Conservation (phyloP, 345 rosid genomes). For the Hibiscus syriacus region DNA sequence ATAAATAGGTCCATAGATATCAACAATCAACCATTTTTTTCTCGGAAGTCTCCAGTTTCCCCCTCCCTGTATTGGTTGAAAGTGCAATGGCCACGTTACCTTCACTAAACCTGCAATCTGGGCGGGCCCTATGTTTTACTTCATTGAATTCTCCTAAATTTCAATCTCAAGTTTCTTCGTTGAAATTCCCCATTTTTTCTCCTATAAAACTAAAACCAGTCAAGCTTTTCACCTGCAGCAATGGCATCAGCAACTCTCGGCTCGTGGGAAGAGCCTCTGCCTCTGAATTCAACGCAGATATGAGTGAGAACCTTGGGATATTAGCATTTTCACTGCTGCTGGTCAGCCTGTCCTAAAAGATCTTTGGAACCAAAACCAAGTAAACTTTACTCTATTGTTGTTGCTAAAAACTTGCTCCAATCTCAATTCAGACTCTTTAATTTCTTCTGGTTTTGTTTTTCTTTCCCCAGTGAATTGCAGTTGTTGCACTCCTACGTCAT, state of each 20-base stretch:
- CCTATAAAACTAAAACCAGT: constrained; percentile 4
- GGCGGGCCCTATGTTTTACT: constrained; percentile 11
- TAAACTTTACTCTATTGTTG: constrained; percentile 5
- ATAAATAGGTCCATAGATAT: not conserved
- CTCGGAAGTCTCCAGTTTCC: not conserved
- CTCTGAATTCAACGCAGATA: constrained; percentile 20
- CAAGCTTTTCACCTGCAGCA: not conserved
- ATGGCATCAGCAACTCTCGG: constrained; percentile 8
- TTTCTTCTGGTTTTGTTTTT: not conserved
- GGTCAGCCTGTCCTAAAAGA: constrained; percentile 59
- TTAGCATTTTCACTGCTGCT: constrained; percentile 49
- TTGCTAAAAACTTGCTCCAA: not conserved
- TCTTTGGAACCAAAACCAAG: constrained; percentile 83
- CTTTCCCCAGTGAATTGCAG: constrained; percentile 57
- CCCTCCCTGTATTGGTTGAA: not conserved
- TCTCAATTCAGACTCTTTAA: not conserved
- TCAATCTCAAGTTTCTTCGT: not conserved
- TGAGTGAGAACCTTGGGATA: constrained; percentile 56
- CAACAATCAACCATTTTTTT: not conserved
- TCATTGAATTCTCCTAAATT: constrained; percentile 10
- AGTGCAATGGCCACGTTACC: constrained; percentile 19
- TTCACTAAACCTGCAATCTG: constrained; percentile 21
- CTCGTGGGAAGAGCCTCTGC: constrained; percentile 33
- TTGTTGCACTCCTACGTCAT: constrained; percentile 77
- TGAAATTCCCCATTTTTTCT: constrained; percentile 3